Base-by-base conservation (phyloP, 768 basidiomycete genomes). In the Mycena galopus region DNA sequence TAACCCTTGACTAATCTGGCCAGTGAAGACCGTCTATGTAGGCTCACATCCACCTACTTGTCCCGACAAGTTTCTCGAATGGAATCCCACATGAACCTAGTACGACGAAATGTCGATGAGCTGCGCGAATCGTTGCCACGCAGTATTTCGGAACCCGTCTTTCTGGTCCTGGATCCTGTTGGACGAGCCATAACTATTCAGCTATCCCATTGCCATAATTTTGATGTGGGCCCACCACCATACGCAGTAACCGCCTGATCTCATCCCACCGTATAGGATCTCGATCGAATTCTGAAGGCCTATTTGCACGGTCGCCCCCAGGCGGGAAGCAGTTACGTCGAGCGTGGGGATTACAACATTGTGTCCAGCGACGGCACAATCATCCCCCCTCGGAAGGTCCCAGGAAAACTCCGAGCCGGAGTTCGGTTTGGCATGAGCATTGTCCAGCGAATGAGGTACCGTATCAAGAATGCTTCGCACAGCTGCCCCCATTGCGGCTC, bases 261-360 rank as follows among this genome's bases (percentile, higher is more conserved):
- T 44, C 14, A 39, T 42, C n/a, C 3, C 16, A n/a, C 27, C n/a
- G n/a, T 44, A 11, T n/a, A 66, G 65, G 53, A 29, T 21, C 55
- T 66, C 19, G 65, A 66, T 44, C 65, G 65, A 19, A 56, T 66
- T 14, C n/a, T 66, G 19, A 57, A 56, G 27, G 65, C 65, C 7
- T 30, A 56, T 57, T 27, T 66, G 7, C 11, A 56, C 35, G 17
- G 29, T 42, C 25, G 53, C 35, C 66, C 56, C 50, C 44, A 67
- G n/a, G 55, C 57, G 16, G 66, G 66, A 47, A 47, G 56, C 30
- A 67, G 2, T 44, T 67, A 67, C 50, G 23, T 67, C 44, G 66
- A 67, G 29, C 66, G 66, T 27, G 44, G 66, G 19, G 66, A 67
- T 60, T 67, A 67, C 58, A 67, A 25, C 25, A 67, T 67, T 50